Conservation (phyloP, 2,329 filamentous ascomycete species). For the Plenodomus biglobosus region DNA sequence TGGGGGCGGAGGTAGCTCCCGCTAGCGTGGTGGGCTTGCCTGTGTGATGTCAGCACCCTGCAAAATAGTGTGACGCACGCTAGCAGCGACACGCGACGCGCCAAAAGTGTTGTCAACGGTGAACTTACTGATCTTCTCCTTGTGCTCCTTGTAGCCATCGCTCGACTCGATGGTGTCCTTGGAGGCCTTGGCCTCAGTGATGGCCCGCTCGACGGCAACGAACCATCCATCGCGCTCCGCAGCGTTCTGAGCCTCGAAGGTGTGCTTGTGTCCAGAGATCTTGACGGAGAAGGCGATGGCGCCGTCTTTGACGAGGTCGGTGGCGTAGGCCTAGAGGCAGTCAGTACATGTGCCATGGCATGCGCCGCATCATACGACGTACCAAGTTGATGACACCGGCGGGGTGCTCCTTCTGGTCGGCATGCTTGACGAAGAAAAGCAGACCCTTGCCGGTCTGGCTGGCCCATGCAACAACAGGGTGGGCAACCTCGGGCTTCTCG, state of each 20-base stretch:
- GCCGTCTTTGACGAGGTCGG: slow-evolving; percentile 75
- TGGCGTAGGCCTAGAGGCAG: slow-evolving; percentile 59
- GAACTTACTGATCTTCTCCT: slow-evolving; percentile 68
- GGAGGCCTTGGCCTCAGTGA: slow-evolving; percentile 74
- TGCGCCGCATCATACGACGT: slow-evolving; percentile 44
- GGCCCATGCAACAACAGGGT: slow-evolving; percentile 85
- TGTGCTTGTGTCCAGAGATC: slow-evolving; percentile 85
- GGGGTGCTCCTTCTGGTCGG: slow-evolving; percentile 77
- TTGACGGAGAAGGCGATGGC: slow-evolving; percentile 83
- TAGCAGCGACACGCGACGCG: slow-evolving; percentile 19
- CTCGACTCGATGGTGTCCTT: slow-evolving; percentile 72
- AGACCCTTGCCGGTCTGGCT: slow-evolving; percentile 93
- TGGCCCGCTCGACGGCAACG: slow-evolving; percentile 62
- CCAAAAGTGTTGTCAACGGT: slow-evolving; percentile 5
- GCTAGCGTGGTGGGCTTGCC: slow-evolving; percentile 46
- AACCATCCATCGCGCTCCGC: slow-evolving; percentile 93
- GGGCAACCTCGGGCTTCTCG: slow-evolving; percentile 80
- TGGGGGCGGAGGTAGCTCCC: slow-evolving; percentile 44
- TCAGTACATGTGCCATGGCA: slow-evolving; percentile 29
- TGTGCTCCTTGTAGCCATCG: slow-evolving; percentile 84
- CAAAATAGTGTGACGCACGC: slow-evolving; percentile 35
- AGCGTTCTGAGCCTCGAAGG: slow-evolving; percentile 74
- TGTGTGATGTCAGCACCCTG: slow-evolving; percentile 43
- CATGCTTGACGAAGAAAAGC: slow-evolving; percentile 84
- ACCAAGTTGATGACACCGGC: slow-evolving; percentile 84